Percentiles rank a stretch among this genome's conserved stretches.
Conservation (phyloP, 1,284 basidiomycete genomes). For the Ceratobasidium sp. region DNA sequence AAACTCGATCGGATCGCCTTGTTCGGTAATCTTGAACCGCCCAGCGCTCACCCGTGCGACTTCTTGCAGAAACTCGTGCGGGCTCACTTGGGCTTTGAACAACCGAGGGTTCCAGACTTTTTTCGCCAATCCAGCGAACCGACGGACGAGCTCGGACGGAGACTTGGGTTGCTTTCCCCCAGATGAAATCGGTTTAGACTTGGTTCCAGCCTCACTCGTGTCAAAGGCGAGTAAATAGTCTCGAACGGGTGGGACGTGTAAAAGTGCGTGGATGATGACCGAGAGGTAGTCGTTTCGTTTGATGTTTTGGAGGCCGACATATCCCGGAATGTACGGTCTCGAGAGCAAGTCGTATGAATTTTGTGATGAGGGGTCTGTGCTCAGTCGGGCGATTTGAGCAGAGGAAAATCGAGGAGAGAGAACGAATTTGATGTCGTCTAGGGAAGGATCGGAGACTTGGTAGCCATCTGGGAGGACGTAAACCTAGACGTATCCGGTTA, state of each 20-base stretch:
- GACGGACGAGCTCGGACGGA: constrained; percentile 78
- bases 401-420: constrained; percentile 83
- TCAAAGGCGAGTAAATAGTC: constrained; percentile 71
- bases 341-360: constrained; percentile 82
- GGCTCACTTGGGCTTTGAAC: constrained; percentile 98
- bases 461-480: constrained; percentile 99
- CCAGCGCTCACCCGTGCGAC: constrained; percentile 86
- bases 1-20: constrained; percentile 97
- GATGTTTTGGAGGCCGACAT: constrained; percentile 97
- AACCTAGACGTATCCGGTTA: constrained; percentile 71
- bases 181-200: constrained; percentile 45
- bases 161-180: constrained; percentile 62
- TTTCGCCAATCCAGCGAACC: constrained; percentile 85
- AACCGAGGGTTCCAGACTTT: constrained; percentile 95
- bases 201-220: constrained; percentile 35
- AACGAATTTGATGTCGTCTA: constrained; percentile 93
- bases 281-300: constrained; percentile 98
- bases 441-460: constrained; percentile 90
- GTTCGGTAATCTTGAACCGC: constrained; percentile 90
- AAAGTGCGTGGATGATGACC: constrained; percentile 91
- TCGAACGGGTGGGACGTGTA: constrained; percentile 89
- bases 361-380: constrained; percentile 66
- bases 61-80: constrained; percentile 98
- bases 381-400: constrained; percentile 52
- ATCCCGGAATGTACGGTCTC: constrained; percentile 89